Percentiles rank a stretch among this genome's conserved stretches.
Evolutionary conservation across 2,329 filamentous ascomycete genomes (phyloP).

Genomic region (Fusarium guadeloupense): DNA sequence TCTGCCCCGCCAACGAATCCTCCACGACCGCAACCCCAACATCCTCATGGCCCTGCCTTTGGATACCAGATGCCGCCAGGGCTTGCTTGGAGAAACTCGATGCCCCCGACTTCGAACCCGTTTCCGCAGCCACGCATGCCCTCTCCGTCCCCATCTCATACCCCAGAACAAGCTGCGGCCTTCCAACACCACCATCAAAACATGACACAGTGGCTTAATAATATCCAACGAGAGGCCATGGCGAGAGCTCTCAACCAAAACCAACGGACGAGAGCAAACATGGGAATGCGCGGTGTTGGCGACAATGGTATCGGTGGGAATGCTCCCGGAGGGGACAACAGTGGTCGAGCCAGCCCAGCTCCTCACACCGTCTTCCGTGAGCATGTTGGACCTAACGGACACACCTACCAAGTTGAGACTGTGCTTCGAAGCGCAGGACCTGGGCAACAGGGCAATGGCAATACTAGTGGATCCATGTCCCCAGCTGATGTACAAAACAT

Average conservation of each 20-base stretch:
- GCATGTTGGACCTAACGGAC: slow-evolving; percentile 46
- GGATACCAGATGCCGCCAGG: slow-evolving; percentile 44
- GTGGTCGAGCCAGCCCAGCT: slow-evolving; percentile 47
- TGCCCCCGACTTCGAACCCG: slow-evolving; percentile 40
- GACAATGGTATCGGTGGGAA: slow-evolving; percentile 41
- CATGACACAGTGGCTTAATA: slow-evolving; percentile 57
- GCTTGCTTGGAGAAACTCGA: slow-evolving; percentile 44
- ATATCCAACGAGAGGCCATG: slow-evolving; percentile 58
- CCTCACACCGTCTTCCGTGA: slow-evolving; percentile 48
- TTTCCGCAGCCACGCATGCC: slow-evolving; percentile 46
- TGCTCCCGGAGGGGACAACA: slow-evolving; percentile 38
- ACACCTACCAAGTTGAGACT: slow-evolving; percentile 50
- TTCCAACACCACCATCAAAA: slow-evolving; percentile 54
- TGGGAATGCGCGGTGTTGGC: slow-evolving; percentile 54
- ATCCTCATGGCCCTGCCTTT: slow-evolving; percentile 32
- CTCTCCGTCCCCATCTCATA: slow-evolving; percentile 45
- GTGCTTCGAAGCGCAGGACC: slow-evolving; percentile 39
- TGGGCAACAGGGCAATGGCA: slow-evolving; percentile 14
- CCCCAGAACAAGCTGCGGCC: slow-evolving; percentile 44
- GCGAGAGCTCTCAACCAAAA: slow-evolving; percentile 55
- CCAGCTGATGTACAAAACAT: slow-evolving; percentile 58
- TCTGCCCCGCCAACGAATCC: slow-evolving; percentile 36
- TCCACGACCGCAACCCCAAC: slow-evolving; percentile 35
- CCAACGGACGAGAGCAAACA: slow-evolving; percentile 53
- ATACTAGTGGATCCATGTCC: slow-evolving; percentile 48